phyloP scores from a whole-genome alignment of 2,329 filamentous ascomycete species.

The Lecanoromycetidae sp. region DNA sequence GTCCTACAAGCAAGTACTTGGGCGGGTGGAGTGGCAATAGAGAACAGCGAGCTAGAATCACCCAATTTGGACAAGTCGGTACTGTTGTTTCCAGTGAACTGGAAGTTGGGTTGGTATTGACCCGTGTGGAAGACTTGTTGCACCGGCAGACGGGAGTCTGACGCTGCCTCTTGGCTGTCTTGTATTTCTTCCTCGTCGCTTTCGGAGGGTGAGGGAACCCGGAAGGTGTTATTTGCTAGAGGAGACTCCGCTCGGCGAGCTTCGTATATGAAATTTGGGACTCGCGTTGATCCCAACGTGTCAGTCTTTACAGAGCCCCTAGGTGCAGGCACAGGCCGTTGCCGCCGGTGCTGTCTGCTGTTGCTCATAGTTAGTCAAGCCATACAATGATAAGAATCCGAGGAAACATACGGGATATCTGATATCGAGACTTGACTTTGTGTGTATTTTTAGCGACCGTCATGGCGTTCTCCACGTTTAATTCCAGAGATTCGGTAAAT shows the following conservation, averaged over 20 bases:
- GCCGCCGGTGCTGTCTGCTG: not conserved
- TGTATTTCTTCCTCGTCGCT: conserved; percentile 9
- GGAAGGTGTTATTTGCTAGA: not conserved
- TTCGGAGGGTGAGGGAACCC: not conserved
- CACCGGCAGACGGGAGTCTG: not conserved
- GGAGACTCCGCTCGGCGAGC: not conserved
- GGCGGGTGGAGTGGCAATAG: not conserved
- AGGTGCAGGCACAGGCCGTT: not conserved
- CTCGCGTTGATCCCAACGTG: not conserved
- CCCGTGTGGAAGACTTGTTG: not conserved
- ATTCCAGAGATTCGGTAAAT: no score
- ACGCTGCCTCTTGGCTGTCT: not conserved
- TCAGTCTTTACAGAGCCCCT: not conserved
- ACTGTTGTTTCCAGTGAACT: not conserved
- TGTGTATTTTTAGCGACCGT: not conserved
- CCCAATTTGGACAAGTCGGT: conserved; percentile 8
- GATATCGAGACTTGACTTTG: not conserved
- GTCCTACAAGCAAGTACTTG: no score
- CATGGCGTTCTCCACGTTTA: no score
- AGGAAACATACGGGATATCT: no score
- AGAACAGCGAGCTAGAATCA: conserved; percentile 16
- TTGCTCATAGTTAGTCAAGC: not conserved
- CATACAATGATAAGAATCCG: not conserved
- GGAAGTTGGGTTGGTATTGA: not conserved
- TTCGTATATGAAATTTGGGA: conserved; percentile 1